A percentile compares a stretch with the other conserved stretches of the same genome.
phyloP scores from a whole-genome alignment of 192 early-diverging fungal species.

The Umbelopsis sp. region DNA sequence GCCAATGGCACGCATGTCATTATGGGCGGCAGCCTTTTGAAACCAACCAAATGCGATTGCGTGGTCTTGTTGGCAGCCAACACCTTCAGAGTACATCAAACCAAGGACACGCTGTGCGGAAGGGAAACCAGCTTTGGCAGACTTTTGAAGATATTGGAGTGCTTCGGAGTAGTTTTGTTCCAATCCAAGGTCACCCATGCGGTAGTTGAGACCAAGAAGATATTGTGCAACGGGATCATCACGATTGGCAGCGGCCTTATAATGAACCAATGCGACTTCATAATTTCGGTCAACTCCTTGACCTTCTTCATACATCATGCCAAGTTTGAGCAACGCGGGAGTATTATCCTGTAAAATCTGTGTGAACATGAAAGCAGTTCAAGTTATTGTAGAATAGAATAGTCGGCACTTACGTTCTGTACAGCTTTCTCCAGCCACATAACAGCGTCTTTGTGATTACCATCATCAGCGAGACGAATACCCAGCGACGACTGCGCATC shows the following conservation, averaged over 20 bases:
- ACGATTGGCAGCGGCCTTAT: conserved; percentile 30
- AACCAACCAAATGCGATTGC: conserved; percentile 40
- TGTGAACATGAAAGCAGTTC: not conserved
- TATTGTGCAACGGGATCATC: conserved; percentile 34
- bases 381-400: not conserved
- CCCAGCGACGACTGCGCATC: conserved; percentile 39
- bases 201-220: conserved; percentile 34
- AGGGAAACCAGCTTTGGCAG: conserved; percentile 29
- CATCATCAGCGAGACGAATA: conserved; percentile 26
- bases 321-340: conserved; percentile 34
- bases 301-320: conserved; percentile 35
- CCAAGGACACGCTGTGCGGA: conserved; percentile 34
- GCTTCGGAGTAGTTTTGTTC: conserved; percentile 28
- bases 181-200: conserved; percentile 31
- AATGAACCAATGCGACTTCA: conserved; percentile 28
- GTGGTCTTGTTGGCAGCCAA: conserved; percentile 23
- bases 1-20: conserved; percentile 28
- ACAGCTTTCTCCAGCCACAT: conserved; percentile 37
- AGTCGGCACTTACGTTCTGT: conserved; percentile 26
- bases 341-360: conserved; percentile 22
- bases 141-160: conserved; percentile 18
- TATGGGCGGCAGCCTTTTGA: conserved; percentile 38
- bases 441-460: conserved; percentile 27
- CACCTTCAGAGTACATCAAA: conserved; percentile 35
- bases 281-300: conserved; percentile 30